These are phyloP conservation scores for Gossypium laxum DNA, from an alignment of 441 rosid genomes.

Conservation along the genomic window DNA sequence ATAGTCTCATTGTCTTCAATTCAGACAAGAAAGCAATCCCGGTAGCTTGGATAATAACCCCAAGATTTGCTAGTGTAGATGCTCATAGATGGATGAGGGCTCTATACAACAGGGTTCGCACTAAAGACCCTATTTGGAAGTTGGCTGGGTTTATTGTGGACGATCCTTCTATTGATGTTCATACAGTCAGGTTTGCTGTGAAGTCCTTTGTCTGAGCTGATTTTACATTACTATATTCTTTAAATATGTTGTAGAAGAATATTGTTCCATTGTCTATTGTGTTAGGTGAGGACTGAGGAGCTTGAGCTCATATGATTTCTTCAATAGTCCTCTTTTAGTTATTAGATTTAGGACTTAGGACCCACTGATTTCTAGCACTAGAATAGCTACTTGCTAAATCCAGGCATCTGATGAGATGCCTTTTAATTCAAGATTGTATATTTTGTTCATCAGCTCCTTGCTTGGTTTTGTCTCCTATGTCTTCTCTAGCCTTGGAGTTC, in stretches of 20 bases:
- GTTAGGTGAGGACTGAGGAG: neutral
- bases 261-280: conserved; percentile 1
- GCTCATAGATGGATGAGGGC: conserved; percentile 82
- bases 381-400: neutral
- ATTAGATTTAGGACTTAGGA: neutral
- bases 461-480: neutral
- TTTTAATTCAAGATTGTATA: neutral
- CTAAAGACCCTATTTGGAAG: conserved; percentile 78
- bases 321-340: conserved; percentile 5
- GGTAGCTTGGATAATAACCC: conserved; percentile 82
- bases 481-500: neutral
- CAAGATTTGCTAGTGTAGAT: conserved; percentile 46
- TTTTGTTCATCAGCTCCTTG: neutral
- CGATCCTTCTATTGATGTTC: conserved; percentile 66
- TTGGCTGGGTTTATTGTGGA: conserved; percentile 86
- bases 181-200: conserved; percentile 47
- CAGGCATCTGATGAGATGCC: neutral
- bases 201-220: conserved; percentile 1
- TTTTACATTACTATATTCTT: neutral
- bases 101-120: conserved; percentile 64
- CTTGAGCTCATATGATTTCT: conserved; percentile 2
- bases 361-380: neutral
- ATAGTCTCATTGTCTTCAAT: conserved; percentile 72
- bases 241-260: neutral
- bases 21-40: conserved; percentile 86